phyloP scores from a whole-genome alignment of 2,329 filamentous ascomycete species.

The Calonectria montana region DNA sequence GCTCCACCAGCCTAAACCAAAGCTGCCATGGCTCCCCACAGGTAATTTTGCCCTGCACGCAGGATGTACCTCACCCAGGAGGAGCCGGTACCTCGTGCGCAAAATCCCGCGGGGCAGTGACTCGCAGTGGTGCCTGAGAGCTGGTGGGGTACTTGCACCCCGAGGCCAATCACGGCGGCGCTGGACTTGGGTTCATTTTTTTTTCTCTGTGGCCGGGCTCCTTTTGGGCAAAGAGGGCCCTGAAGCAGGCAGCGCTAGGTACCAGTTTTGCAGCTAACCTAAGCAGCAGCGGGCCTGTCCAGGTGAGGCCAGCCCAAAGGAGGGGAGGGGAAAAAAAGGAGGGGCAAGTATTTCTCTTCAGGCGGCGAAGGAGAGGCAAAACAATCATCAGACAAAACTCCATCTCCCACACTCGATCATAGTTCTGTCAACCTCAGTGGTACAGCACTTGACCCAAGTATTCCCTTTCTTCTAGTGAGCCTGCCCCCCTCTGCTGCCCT shows the following conservation, averaged over 20 bases:
- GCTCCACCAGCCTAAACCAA: slow-evolving; percentile 18
- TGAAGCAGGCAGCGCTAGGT: slow-evolving; percentile 18
- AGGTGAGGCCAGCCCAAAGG: slow-evolving; percentile 19
- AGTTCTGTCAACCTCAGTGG: slow-evolving; percentile 14
- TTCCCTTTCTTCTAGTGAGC: slow-evolving; percentile 32
- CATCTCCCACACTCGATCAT: slow-evolving; percentile 7
- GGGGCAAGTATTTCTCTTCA: slow-evolving; percentile 38
- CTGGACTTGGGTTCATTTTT: slow-evolving; percentile 9
- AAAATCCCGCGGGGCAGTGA: slow-evolving; percentile 23
- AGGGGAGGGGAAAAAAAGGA: slow-evolving; percentile 37
- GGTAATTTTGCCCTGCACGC: slow-evolving; percentile 8
- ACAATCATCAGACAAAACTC: slow-evolving; percentile 42
- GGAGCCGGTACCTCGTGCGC: slow-evolving; percentile 28
- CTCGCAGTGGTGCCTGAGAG: slow-evolving; percentile 25
- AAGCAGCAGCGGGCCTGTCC: slow-evolving; percentile 10
- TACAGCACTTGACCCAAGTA: slow-evolving; percentile 22
- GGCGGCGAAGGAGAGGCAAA: slow-evolving; percentile 38
- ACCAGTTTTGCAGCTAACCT: slow-evolving; percentile 17
- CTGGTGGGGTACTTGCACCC: not conserved
- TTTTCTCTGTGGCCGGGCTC: not conserved
- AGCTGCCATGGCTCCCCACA: slow-evolving; percentile 14
- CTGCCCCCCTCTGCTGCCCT: not conserved
- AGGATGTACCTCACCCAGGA: not conserved
- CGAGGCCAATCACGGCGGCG: slow-evolving; percentile 33
- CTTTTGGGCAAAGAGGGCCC: slow-evolving; percentile 3